phyloP scores from a whole-genome alignment of 768 basidiomycete genomes.

The Suillus subluteus region DNA sequence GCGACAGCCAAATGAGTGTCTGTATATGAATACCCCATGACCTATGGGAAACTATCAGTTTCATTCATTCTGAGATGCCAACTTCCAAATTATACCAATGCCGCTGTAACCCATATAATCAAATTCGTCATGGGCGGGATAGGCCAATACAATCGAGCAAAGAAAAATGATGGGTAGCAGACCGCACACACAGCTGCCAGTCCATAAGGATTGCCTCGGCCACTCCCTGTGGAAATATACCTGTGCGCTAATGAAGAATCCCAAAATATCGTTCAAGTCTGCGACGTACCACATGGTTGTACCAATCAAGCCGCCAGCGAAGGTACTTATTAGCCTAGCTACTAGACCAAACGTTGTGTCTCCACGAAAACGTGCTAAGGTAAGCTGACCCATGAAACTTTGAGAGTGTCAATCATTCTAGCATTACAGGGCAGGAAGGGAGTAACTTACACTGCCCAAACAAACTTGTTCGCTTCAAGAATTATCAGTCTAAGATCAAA shows the following conservation, averaged over 20 bases:
- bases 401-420: slow-evolving; percentile 2
- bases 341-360: slow-evolving; percentile 73
- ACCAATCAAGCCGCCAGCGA: slow-evolving; percentile 65
- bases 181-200: slow-evolving; percentile 69
- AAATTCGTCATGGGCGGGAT: slow-evolving; percentile 73
- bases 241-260: slow-evolving; percentile 33
- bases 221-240: slow-evolving; percentile 71
- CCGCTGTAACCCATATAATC: slow-evolving; percentile 65
- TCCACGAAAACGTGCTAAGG: slow-evolving; percentile 70
- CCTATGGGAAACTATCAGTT: slow-evolving; percentile 38
- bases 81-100: slow-evolving; percentile 48
- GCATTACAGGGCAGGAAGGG: background rate
- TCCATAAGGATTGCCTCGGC: slow-evolving; percentile 66
- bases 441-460: slow-evolving; percentile 69
- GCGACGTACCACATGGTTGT: slow-evolving; percentile 63
- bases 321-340: slow-evolving; percentile 64
- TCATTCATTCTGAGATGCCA: background rate
- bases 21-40: slow-evolving; percentile 76
- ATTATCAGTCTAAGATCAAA: slow-evolving; percentile 11
- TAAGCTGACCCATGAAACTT: slow-evolving; percentile 78
- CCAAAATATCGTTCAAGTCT: background rate
- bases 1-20: slow-evolving; percentile 52
- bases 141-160: slow-evolving; percentile 73
- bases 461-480: slow-evolving; percentile 56
- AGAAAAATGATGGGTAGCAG: slow-evolving; percentile 75